These are phyloP conservation scores for Golubevia sp. DNA, from an alignment of 1,284 basidiomycete species.

Conservation along the genomic window DNA sequence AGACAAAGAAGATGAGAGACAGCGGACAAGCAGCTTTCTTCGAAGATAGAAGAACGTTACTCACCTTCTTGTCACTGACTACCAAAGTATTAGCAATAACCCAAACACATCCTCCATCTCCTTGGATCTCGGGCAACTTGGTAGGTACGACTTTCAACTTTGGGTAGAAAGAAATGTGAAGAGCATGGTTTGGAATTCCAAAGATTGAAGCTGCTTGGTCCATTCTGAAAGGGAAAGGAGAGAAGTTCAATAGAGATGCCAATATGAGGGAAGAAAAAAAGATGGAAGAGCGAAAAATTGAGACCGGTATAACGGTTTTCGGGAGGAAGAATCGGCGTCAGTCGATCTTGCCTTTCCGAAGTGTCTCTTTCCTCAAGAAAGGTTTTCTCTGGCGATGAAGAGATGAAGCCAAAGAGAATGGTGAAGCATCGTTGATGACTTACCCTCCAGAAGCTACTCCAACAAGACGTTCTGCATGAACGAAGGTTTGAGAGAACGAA, in stretches of 20 bases:
- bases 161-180: constrained; percentile 54
- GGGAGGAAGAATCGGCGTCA: too few relatives aligned
- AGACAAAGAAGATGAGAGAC: too few relatives aligned
- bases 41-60: too few relatives aligned
- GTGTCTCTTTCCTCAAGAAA: too few relatives aligned
- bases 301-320: too few relatives aligned
- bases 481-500: too few relatives aligned
- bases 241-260: not conserved
- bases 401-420: not conserved
- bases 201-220: constrained; percentile 58
- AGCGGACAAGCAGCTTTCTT: too few relatives aligned
- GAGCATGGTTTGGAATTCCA: constrained; percentile 35
- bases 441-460: constrained; percentile 54
- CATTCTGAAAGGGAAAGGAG: constrained; percentile 20
- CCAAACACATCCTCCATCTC: constrained; percentile 24
- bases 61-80: constrained; percentile 53
- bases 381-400: too few relatives aligned
- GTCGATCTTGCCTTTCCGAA: too few relatives aligned
- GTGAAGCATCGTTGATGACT: not conserved
- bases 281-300: too few relatives aligned
- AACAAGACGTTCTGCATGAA: constrained; percentile 29
- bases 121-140: constrained; percentile 20
- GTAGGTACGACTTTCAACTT: constrained; percentile 26
- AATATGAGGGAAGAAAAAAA: not conserved
- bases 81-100: constrained; percentile 57